Evolutionary conservation across 2,329 filamentous ascomycete species (phyloP), one percentile per base, ranked within the genome.

Genomic region (Colletotrichum sp.): DNA sequence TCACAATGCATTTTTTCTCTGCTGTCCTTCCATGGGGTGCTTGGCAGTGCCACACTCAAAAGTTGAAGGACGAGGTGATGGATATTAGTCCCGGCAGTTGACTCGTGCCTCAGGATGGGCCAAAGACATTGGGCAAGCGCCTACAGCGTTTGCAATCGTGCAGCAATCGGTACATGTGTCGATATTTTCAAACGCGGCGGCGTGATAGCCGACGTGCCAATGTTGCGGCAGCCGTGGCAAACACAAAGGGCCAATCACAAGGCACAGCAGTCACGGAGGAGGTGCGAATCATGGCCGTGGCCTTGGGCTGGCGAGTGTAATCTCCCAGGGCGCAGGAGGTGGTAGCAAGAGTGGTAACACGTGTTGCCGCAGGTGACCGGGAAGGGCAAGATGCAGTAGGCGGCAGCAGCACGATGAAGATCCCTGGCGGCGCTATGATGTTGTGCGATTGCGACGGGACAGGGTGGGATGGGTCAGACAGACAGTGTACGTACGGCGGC

Each of bases 111-210:
- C 55, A 24, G 55, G 55, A 28, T 24, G 24, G 16, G 16, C 16
- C 4, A 15, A 28, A 59, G 13, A 28, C 16, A 80, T 4, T 84
- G 72, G 2, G 78, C 81, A 81, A 82, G 26, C n/a, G 28, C n/a
- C 13, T 16, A 21, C 16, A 52, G 21, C 21, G 15, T 36, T 24
- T 44, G 21, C 21, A 26, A 24, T 60, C 24, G 30, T 21, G 36
- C 57, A 21, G 34, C 28, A 49, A 21, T 34, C 57, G 32, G 21
- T 68, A 49, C 65, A 5, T 52, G 26, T 63, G 34, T 62, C 82
- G 79, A 82, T 12, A 88, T 69, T 39, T 68, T 74, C 28, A 73
- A 8, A 18, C 60, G 55, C 18, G 24, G 28, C 32, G 32, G 60
- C 34, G 65, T 52, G 78, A 62, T 62, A 26, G 21, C 68, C 28